These are phyloP conservation scores for Adansonia digitata DNA, from an alignment of 345 rosid species.

Conservation along the genomic window DNA sequence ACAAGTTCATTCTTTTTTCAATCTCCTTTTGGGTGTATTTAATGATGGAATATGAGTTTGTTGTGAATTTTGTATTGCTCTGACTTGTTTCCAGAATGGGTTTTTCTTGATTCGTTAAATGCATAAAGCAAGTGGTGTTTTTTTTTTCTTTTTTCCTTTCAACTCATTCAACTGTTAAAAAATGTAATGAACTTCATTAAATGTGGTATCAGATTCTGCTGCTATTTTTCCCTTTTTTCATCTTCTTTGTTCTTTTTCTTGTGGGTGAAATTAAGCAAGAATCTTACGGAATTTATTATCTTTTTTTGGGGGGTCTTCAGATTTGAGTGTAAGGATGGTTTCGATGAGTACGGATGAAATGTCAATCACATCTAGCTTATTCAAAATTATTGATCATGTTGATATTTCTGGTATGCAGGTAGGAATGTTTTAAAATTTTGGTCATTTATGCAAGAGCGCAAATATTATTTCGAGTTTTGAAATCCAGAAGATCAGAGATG, in stretches of 20 bases:
- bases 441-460: conserved; percentile 8
- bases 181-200: conserved; percentile 2
- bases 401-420: conserved; percentile 26
- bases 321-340: conserved; percentile 20
- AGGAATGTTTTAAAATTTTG: conserved; percentile 21
- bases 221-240: neutral
- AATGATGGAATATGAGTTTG: neutral
- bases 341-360: neutral
- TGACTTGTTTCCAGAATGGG: neutral
- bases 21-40: neutral
- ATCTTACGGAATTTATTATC: conserved; percentile 12
- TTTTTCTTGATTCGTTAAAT: conserved; percentile 17
- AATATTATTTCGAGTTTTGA: neutral
- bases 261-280: conserved; percentile 22
- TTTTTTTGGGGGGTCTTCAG: conserved; percentile 7
- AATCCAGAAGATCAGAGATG: conserved; percentile 45
- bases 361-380: conserved; percentile 1
- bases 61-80: conserved; percentile 6
- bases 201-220: conserved; percentile 21
- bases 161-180: neutral
- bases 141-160: neutral
- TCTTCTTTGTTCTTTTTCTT: conserved; percentile 4
- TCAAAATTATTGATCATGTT: too few relatives aligned
- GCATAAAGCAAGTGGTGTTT: neutral
- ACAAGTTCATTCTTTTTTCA: conserved; percentile 23